These are phyloP conservation scores for Cyclocybe aegerita DNA, from an alignment of 768 basidiomycete species.

Conservation along the genomic window DNA sequence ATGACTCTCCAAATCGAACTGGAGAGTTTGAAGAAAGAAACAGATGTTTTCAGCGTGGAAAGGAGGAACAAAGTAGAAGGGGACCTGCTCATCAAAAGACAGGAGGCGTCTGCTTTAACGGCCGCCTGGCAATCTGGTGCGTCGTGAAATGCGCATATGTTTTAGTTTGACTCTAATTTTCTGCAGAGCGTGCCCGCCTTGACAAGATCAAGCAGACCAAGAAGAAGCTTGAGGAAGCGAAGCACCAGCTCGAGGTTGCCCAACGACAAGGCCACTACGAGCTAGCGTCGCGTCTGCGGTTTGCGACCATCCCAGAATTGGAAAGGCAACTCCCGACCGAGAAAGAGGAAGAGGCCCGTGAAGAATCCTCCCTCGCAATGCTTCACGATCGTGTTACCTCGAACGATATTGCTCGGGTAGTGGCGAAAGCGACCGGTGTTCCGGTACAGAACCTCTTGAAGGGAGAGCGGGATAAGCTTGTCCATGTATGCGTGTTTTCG, in stretches of 20 bases:
- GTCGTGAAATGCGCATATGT: conserved; percentile 11
- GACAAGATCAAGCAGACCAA: conserved; percentile 73
- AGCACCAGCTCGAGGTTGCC: conserved; percentile 83
- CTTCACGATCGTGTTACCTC: conserved; percentile 86
- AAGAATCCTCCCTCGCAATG: conserved; percentile 58
- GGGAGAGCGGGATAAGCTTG: conserved; percentile 86
- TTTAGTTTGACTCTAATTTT: too few relatives aligned
- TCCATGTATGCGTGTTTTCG: conserved; percentile 59
- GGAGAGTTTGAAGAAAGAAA: conserved; percentile 87
- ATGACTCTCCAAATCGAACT: conserved; percentile 88
- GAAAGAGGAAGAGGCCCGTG: conserved; percentile 38
- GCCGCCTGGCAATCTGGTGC: conserved; percentile 74
- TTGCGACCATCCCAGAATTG: conserved; percentile 81
- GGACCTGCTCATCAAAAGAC: conserved; percentile 58
- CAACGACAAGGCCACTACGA: conserved; percentile 90
- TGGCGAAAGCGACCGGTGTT: conserved; percentile 87
- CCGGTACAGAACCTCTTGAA: conserved; percentile 87
- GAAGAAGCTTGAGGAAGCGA: conserved; percentile 76
- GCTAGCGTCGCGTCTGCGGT: conserved; percentile 78
- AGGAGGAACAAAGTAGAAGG: conserved; percentile 65
- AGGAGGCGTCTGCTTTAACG: conserved; percentile 60
- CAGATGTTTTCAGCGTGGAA: conserved; percentile 80
- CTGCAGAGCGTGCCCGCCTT: conserved; percentile 64
- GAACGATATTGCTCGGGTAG: conserved; percentile 86
- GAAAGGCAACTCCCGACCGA: conserved; percentile 67